Base-by-base conservation (phyloP, 805 yeast species). In the Candida silvatica region DNA sequence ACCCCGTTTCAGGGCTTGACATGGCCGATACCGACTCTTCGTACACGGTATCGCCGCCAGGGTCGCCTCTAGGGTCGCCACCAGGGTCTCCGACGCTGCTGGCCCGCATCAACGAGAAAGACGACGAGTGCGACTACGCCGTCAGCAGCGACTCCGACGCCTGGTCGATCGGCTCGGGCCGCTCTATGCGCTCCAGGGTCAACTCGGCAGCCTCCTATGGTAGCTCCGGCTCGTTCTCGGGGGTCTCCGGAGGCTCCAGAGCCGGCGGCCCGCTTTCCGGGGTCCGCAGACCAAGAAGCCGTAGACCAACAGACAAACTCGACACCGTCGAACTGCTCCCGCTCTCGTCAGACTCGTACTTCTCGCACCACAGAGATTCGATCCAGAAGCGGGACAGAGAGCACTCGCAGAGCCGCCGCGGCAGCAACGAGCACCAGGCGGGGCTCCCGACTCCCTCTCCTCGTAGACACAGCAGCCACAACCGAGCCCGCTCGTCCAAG, bases 291-390 rank as follows among this genome's bases (percentile, higher is more conserved):
- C 19, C 26, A 7, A 20, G 30, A 23, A 12, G 23, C 9, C 17
- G n/a, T 9, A 12, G 17, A 12, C 9, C 12, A 6, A 20, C 20
- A 17, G 34, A 37, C 5, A 23, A 17, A 9, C 34, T 31, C 14
- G 32, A 32, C 12, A 29, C 36, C 17, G 9, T 42, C n/a, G 23
- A 33, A 17, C 36, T 35, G 14, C 20, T 52, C 27, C 37, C 46
- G 3, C 34, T 53, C n/a, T 47, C 59, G 3, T 56, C 61, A 6
- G 61, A 56, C 35, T 54, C 60, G 6, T 56, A 56, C 27, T 56
- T 49, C 36, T 53, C 59, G 17, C 57, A 52, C 31, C 54, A 56
- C 26, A 35, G 61, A 32, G 56, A 45, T 17, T 46, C 52, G 1
- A 44, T 46, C 14, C n/a, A n/a, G n/a, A n/a, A n/a, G n/a, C n/a